Conservation (phyloP, 306 rosid species). For the Gillenia trifoliata region DNA sequence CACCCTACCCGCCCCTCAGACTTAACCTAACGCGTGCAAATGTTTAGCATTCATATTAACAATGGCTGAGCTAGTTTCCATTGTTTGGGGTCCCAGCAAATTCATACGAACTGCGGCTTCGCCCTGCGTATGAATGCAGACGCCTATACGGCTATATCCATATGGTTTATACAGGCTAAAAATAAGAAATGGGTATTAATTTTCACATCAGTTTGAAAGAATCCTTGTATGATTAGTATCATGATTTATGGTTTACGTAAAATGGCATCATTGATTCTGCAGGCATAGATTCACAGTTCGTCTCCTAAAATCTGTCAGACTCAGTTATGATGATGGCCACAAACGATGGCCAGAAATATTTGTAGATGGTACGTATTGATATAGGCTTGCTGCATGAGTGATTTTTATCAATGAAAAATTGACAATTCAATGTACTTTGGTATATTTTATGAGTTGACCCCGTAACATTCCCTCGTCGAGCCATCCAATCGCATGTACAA, state of each 20-base stretch:
- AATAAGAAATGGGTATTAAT: too few relatives aligned
- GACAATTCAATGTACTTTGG: slow-evolving; percentile 8
- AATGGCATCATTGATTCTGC: not conserved
- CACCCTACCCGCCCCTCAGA: not conserved
- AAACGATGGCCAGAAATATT: slow-evolving; percentile 47
- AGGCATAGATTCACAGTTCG: not conserved
- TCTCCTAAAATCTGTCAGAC: slow-evolving; percentile 33
- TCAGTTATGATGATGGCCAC: slow-evolving; percentile 38
- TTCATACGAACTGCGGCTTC: too few relatives aligned
- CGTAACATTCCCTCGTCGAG: slow-evolving; percentile 28
- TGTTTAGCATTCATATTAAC: too few relatives aligned
- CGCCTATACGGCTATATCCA: not conserved
- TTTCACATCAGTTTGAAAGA: not conserved
- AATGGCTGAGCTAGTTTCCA: too few relatives aligned
- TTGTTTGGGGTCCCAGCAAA: too few relatives aligned
- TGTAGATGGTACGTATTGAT: not conserved
- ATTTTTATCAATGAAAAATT: slow-evolving; percentile 23
- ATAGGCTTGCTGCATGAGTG: slow-evolving; percentile 15
- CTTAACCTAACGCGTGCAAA: not conserved
- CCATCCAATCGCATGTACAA: slow-evolving; percentile 35
- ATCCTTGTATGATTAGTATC: not conserved
- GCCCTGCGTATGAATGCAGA: too few relatives aligned
- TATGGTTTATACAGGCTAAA: too few relatives aligned
- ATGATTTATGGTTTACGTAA: not conserved
- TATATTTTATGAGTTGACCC: slow-evolving; percentile 39